Evolutionary conservation across 352 stramenopile species (phyloP), one percentile per base, ranked within the genome.

Genomic region (Globisporangium apiculatum): DNA sequence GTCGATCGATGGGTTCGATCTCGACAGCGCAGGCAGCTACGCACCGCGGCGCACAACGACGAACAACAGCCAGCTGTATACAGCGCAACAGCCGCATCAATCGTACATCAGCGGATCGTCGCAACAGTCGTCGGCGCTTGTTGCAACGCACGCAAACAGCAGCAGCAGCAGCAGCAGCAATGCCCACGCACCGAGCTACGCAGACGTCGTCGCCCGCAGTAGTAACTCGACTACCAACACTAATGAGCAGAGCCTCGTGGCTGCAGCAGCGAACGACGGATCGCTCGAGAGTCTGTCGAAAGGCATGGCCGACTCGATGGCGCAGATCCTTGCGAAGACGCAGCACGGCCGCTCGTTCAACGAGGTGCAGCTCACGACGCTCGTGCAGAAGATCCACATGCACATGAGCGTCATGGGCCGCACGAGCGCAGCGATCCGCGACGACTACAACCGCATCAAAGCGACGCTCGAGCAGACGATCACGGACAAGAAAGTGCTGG

Each of bases 371-470:
- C 60, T 79, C 31, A 66, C 66, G 43, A 69, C 65, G 31, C 31
- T 79, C 15, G 59, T 79, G 37, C 68, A 66, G 31, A 71, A 71
- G 52, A 76, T 79, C 51, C 65, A 74, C 53, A 62, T 66, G 6
- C 71, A 76, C 57, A 60, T 79, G 51, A 76, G 72, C 51, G 59
- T 79, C 46, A 75, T 79, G 71, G 67, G 71, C 1, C 66, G 63
- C 9, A 68, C 69, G n/a, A 76, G 57, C 51, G 66, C 53, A 36
- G 66, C 55, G 17, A 71, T 79, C 41, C 65, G 71, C 14, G 57
- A 71, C 10, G 69, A 76, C 35, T 69, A 79, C 51, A 63, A 73
- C 47, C 60, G 67, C 46, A 72, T 71, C 18, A 55, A 68, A 14
- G 36, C 70, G 12, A 66, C 71, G 38, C 53, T 79, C 9, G 53